Evolutionary conservation across 1,284 basidiomycete species (phyloP).

Genomic region (Rhodotorula sp.): DNA sequence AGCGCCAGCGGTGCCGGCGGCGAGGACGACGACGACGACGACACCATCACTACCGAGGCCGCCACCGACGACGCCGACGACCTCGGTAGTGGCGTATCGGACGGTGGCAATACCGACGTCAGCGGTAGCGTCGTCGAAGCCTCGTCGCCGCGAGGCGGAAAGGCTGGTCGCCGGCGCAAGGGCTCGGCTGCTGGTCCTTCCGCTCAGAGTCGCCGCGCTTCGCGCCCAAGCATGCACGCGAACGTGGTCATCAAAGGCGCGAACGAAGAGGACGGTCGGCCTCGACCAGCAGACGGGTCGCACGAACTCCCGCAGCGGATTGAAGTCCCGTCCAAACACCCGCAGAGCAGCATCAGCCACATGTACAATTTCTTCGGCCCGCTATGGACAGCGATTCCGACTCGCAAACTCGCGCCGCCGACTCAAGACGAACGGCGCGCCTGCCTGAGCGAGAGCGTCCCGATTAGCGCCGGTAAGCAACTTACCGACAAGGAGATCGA

Average conservation of each 20-base stretch:
- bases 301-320: background rate
- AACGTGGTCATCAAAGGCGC: no score
- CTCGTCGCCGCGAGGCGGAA: background rate
- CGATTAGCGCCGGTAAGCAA: background rate
- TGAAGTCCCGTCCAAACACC: background rate
- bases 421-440: background rate
- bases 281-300: background rate
- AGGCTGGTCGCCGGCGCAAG: background rate
- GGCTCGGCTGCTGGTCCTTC: background rate
- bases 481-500: conserved; percentile 3
- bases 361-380: conserved; percentile 8
- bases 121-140: conserved; percentile 1
- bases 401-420: background rate
- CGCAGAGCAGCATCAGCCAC: background rate
- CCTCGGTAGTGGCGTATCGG: conserved; percentile 2
- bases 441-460: background rate
- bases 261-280: no score
- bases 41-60: background rate
- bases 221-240: no score
- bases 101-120: background rate
- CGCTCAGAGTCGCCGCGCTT: no score
- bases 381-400: background rate
- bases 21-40: conserved; percentile 3
- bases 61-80: background rate
- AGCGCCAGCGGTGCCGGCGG: background rate